Base-by-base conservation (phyloP, 108 stramenopile species). In the Stephanodiscus minutulus region DNA sequence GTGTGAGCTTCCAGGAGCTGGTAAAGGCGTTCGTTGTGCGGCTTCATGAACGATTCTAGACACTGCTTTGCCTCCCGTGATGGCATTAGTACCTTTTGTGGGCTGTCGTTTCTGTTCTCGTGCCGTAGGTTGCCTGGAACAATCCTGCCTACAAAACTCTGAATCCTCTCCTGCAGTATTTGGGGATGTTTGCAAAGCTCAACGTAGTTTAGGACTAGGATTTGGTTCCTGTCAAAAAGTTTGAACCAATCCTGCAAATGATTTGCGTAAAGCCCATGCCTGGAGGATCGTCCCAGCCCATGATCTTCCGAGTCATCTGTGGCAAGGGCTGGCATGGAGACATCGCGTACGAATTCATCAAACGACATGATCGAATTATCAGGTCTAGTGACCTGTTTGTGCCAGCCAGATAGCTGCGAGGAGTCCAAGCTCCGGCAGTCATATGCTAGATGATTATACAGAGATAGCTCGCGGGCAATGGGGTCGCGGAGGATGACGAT, bases 401-500 rank as follows among this genome's bases (percentile, higher is more conserved):
- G 67, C 73, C 74, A 69, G 2, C 5, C 20, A 49, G 37, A 68
- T 47, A 29, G 41, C 28, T 56, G 20, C 27, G 31, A 50, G 15
- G 18, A 49, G 35, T 61, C 36, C 22, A 57, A 4, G 35, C 41
- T 71, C 13, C 13, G 43, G 43, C 43, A 44, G 15, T 50, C 47
- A 27, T 46, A 18, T 43, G 44, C 49, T 57, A 64, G 60, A 27
- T 77, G 61, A 21, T 63, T 70, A 41, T 64, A 77, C 6, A 28
- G 52, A 17, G 66, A 67, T 12, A 71, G 20, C 35, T 77, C 76
- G 10, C 76, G 31, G 13, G 43, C 17, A 8, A 77, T 17, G 17
- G 76, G 76, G 13, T 77, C 76, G 18, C 76, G n/a, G n/a, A 77
- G 55, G 20, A 71, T 49, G 25, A 71, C 55, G 47, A 77, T 61